Evolutionary conservation across 2,329 filamentous ascomycete genomes (phyloP), one percentile per base, ranked within the genome.

Genomic region (Phialophora verrucosa): DNA sequence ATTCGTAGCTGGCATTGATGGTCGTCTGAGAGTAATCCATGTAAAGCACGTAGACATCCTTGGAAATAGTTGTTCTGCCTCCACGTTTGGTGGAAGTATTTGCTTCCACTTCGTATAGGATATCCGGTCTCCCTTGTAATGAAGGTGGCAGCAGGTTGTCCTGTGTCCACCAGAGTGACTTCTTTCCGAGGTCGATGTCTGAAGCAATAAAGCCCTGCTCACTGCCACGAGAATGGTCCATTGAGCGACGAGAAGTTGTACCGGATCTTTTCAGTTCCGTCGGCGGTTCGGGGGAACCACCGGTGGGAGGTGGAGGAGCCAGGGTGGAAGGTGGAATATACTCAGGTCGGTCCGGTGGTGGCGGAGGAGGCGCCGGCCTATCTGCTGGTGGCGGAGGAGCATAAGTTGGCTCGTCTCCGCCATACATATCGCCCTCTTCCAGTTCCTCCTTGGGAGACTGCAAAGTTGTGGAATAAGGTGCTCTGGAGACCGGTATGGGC

Each of bases 11-110:
- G 20, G 89, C 91, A 0, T 90, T 92, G 74, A 99, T 86, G 70
- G 96, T 84, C 0, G 94, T 98, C 76, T 98, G 95, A 20, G 93
- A 97, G 78, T 99, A 99, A 79, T 99, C 95, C 74, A 93, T 89
- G 81, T 92, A 99, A 8, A 99, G 81, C n/a, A 98, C 83, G 73
- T 90, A 95, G 50, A 97, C 84, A 66, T 93, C 88, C 71, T 93
- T 93, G 6, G 90, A 91, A 23, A 96, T 82, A 0, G 84, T 85
- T 0, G 88, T 88, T 76, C 89, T 90, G 29, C 91, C 88, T 31
- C 90, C 89, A 14, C 89, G 86, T 70, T 89, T 88, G 11, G 86
- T 84, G 14, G 89, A 86, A 6, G 85, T 88, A 1, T 89, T 88
- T 75, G 97, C 92, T 70, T 96, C 91, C 25, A 89, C 85, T 77